Evolutionary conservation across 2,329 filamentous ascomycete genomes (phyloP), one percentile per base, ranked within the genome.

Genomic region (Aschersonia sp.): DNA sequence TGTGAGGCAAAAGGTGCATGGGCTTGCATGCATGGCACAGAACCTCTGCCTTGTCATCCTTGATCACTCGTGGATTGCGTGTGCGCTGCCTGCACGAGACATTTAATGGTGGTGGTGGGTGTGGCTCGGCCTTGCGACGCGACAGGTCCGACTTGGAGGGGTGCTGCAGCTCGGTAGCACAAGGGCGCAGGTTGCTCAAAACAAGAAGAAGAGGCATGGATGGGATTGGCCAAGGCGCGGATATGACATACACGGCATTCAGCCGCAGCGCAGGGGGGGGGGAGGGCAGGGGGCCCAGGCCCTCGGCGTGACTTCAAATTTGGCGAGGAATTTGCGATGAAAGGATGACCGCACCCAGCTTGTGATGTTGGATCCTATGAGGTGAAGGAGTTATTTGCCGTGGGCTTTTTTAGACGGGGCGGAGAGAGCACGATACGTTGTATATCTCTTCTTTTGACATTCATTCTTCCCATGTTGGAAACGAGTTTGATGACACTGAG

Each of bases 211-310:
- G 35, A 7, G 7, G 12, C 7, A 38, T 7, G 7, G 12, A 7
- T 9, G 35, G 7, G 35, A 12, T 38, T 38, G 35, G 7, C 12
- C 3, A 38, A 12, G 12, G 7, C 7, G 35, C 12, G 2, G 3
- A 12, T 3, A 38, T 2, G 35, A n/a, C 20, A 45, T 6, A 45
- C 4, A 28, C 12, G 40, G 32, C 46, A 30, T 46, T 48, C 49
- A 50, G 46, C 46, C 49, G 46, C 43, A 46, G 46, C 44, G 49
- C 46, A 46, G 43, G 44, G 43, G 44, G 47, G n/a, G 31, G 28
- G 42, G 32, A 43, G 9, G 29, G 40, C 31, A 30, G 30, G 30
- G 46, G 41, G 35, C 35, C 35, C 7, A 38, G 7, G 35, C 35
- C 35, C 35, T 38, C 12, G 35, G 35, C 35, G 12, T 4, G 35